Evolutionary conservation across 2,329 filamentous ascomycete genomes (phyloP).

Genomic region (Colletotrichum sp.): DNA sequence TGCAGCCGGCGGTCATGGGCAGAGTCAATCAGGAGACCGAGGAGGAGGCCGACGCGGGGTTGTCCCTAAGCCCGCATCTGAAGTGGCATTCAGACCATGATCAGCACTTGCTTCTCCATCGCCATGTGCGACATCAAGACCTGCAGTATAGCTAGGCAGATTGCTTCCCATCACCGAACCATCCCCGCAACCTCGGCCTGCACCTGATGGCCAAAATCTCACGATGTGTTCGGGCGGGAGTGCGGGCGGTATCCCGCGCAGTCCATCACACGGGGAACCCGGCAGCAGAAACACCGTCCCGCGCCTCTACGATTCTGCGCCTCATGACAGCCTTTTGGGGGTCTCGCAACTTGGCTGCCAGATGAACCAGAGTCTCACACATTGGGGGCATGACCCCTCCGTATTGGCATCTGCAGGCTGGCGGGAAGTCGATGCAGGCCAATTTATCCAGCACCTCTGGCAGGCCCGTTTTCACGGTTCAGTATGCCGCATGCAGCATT

Average conservation of each 20-base stretch:
- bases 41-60: neutral
- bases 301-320: neutral
- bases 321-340: neutral
- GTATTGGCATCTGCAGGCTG: constrained; percentile 10
- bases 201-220: constrained; percentile 3
- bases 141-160: neutral
- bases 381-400: neutral
- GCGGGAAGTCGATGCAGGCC: constrained; percentile 10
- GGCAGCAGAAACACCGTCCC: neutral
- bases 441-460: constrained; percentile 7
- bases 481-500: constrained; percentile 11
- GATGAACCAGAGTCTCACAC: neutral
- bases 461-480: neutral
- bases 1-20: neutral
- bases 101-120: neutral
- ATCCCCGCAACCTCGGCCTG: neutral
- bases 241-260: neutral
- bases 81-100: neutral
- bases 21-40: constrained; percentile 1
- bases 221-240: neutral
- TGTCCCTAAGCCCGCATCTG: neutral
- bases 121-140: neutral
- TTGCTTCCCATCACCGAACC: neutral
- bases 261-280: neutral
- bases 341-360: neutral